phyloP scores from a whole-genome alignment of 306 rosid genomes.

The Medicago ruthenica region DNA sequence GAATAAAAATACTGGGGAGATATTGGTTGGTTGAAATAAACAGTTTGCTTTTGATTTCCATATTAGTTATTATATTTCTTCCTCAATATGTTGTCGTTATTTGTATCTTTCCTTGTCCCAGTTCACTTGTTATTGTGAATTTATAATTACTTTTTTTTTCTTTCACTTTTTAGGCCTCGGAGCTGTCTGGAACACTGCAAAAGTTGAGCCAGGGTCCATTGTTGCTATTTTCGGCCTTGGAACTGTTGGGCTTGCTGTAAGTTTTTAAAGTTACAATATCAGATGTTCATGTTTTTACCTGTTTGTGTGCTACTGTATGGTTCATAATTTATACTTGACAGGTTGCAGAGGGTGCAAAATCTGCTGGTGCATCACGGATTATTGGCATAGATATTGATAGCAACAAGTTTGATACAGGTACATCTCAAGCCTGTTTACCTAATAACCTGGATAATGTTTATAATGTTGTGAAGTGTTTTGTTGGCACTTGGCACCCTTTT shows the following conservation, averaged over 20 bases:
- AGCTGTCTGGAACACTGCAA: constrained; percentile 99
- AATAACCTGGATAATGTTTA: not conserved
- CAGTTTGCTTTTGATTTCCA: constrained; percentile 10
- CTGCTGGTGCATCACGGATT: constrained; percentile 90
- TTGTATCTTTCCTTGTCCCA: not conserved
- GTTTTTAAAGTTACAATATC: constrained; percentile 39
- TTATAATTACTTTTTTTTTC: constrained; percentile 1
- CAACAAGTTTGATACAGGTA: constrained; percentile 79
- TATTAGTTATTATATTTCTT: not conserved
- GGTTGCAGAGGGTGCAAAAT: constrained; percentile 96
- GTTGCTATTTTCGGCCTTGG: constrained; percentile 97
- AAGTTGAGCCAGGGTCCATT: constrained; percentile 84
- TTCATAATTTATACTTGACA: constrained; percentile 45
- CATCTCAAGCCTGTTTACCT: constrained; percentile 26
- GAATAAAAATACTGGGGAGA: constrained; percentile 13
- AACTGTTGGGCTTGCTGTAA: constrained; percentile 94
- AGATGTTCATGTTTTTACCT: constrained; percentile 30
- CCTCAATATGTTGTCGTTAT: not conserved
- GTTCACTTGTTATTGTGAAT: not conserved
- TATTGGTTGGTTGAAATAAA: not conserved
- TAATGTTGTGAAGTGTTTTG: constrained; percentile 30
- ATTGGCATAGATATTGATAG: constrained; percentile 85
- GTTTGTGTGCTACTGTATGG: constrained; percentile 28
- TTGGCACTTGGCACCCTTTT: constrained; percentile 2
- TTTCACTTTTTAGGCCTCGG: constrained; percentile 67